A percentile compares a stretch with the other conserved stretches of the same genome.
Conservation (phyloP, 257 asterid species). For the Solanum pinnatisectum region DNA sequence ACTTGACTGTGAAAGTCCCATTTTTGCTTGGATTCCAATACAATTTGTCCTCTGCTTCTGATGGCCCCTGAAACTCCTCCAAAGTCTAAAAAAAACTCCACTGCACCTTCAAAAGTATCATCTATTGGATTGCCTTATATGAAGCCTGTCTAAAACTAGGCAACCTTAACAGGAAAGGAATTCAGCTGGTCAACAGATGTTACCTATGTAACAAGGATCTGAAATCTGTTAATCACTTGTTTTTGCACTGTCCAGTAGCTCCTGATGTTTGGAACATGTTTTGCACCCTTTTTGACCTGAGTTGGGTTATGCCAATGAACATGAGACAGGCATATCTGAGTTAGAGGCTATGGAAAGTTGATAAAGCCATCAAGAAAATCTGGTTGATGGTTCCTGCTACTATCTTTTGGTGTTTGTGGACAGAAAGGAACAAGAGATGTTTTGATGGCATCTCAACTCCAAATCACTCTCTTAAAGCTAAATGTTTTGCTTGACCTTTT, state of each 20-base stretch:
- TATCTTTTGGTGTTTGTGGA: background rate
- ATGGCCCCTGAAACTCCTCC: background rate
- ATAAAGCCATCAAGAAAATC: background rate
- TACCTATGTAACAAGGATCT: background rate
- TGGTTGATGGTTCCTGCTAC: background rate
- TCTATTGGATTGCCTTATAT: background rate
- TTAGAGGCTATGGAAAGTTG: background rate
- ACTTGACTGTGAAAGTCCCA: background rate
- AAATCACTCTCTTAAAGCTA: background rate
- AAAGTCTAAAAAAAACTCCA: background rate
- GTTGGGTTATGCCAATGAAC: background rate
- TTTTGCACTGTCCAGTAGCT: background rate
- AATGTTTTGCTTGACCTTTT: background rate
- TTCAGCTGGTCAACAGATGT: background rate
- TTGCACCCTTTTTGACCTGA: background rate
- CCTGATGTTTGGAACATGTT: background rate
- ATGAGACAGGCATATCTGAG: background rate
- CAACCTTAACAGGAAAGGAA: background rate
- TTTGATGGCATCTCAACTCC: background rate
- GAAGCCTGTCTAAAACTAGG: background rate
- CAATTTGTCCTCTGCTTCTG: background rate
- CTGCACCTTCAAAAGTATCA: background rate
- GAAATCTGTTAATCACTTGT: background rate
- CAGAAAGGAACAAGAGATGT: background rate
- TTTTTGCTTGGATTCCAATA: background rate